Base-by-base conservation (phyloP, 495 filamentous ascomycete species). In the Trichoderma reesei region DNA sequence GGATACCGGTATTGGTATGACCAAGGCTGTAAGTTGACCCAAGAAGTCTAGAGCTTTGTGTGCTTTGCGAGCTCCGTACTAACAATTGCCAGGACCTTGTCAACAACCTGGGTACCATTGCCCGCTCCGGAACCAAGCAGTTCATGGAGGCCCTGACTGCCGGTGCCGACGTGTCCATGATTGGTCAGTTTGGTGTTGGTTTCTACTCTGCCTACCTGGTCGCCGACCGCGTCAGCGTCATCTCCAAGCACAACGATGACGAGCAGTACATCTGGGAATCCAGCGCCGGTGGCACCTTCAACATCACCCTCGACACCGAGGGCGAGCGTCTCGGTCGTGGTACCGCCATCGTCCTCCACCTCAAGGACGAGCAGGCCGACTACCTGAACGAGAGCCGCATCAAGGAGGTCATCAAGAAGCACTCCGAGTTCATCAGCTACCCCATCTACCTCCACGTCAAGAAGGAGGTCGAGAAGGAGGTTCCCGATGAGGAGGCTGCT, bases 361-460 rank as follows among this genome's bases (percentile, higher is more conserved):
- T 98, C 71, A 98, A 98, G 89, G 94, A 98, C 73, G 94, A 98
- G 87, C 94, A 98, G 83, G 84, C 80, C 66, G 94, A 98, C 79
- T 98, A 96, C 85, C 87, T 98, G 72, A 93, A 97, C 79, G 93
- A 97, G 86, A 86, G 86, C 83, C 92, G 93, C 85, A 91, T 98
- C 84, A 98, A 98, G 89, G 94, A 98, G 86, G 92, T 98, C 68
- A 91, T 98, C 81, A 97, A 97, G 91, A 98, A 98, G 89, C 94
- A 98, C 88, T 98, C 94, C 77, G 94, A 98, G 84, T 98, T 98
- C 88, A 98, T 98, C 85, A 98, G 95, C 62, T 98, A 98, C 86
- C 94, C 94, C 70, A 98, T 98, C 86, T 98, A 96, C 85, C 94
- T 98, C 66, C 94, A 98, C 79, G 90, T 98, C 74, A 79, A 89